A percentile compares a stretch with the other conserved stretches of the same genome.
These are phyloP conservation scores for Ambrosia artemisiifolia DNA, from an alignment of 129 eudicot species.

Conservation along the genomic window DNA sequence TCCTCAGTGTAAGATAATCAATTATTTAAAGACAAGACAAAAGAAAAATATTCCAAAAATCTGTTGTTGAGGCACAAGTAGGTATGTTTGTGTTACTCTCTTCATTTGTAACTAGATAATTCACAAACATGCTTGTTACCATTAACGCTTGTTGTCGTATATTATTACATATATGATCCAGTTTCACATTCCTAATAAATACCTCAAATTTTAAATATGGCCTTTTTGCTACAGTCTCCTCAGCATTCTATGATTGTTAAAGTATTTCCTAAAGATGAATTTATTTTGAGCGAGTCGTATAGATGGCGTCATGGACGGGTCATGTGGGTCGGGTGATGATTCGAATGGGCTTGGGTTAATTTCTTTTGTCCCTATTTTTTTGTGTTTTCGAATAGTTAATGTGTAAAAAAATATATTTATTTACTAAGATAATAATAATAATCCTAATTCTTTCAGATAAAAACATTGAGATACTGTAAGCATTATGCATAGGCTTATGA, in stretches of 20 bases:
- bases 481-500: too few relatives aligned
- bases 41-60: conserved; percentile 3
- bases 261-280: not conserved
- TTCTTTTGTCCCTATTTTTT: too few relatives aligned
- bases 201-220: not conserved
- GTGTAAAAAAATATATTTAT: too few relatives aligned
- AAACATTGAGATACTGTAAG: too few relatives aligned
- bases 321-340: too few relatives aligned
- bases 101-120: conserved; percentile 18
- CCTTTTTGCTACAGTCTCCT: not conserved
- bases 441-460: too few relatives aligned
- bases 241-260: not conserved
- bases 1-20: not conserved
- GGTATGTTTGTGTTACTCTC: conserved; percentile 8
- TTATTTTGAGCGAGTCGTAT: not conserved
- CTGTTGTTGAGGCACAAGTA: conserved; percentile 6
- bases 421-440: too few relatives aligned
- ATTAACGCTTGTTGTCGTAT: conserved; percentile 7
- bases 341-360: too few relatives aligned
- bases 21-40: not conserved
- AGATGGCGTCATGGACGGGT: too few relatives aligned
- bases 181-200: not conserved
- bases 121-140: not conserved
- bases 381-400: too few relatives aligned
- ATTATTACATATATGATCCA: not conserved